Evolutionary conservation across 768 basidiomycete species (phyloP).

Genomic region (Naganishia kalamii): DNA sequence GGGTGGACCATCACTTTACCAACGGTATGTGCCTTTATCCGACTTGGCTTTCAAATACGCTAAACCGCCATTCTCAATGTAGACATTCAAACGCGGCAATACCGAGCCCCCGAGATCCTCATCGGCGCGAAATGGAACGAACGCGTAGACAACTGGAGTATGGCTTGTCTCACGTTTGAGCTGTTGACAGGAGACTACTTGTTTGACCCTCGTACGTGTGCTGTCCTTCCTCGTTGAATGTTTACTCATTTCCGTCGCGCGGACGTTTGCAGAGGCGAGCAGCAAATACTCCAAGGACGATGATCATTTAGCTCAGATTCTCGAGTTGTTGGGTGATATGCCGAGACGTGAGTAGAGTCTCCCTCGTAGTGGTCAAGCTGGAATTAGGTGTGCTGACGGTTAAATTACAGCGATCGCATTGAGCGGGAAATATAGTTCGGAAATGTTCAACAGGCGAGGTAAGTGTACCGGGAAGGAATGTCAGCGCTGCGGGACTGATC

Average conservation of each 20-base stretch:
- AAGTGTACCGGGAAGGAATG: conserved; percentile 30
- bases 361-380: background rate
- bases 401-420: conserved; percentile 57
- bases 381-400: conserved; percentile 57
- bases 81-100: conserved; percentile 92
- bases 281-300: conserved; percentile 55
- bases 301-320: conserved; percentile 96
- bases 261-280: conserved; percentile 3
- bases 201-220: conserved; percentile 56
- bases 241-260: background rate
- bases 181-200: conserved; percentile 95
- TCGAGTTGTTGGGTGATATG: conserved; percentile 83
- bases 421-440: conserved; percentile 82
- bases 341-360: conserved; percentile 22
- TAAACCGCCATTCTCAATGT: background rate
- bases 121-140: conserved; percentile 92
- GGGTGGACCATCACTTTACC: conserved; percentile 85
- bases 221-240: background rate
- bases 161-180: conserved; percentile 93
- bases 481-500: background rate
- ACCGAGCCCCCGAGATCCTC: conserved; percentile 95
- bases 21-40: conserved; percentile 53
- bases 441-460: conserved; percentile 97
- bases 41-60: background rate
- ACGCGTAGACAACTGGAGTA: conserved; percentile 93